Base-by-base conservation (phyloP, 345 rosid species). In the Stellera chamaejasme region DNA sequence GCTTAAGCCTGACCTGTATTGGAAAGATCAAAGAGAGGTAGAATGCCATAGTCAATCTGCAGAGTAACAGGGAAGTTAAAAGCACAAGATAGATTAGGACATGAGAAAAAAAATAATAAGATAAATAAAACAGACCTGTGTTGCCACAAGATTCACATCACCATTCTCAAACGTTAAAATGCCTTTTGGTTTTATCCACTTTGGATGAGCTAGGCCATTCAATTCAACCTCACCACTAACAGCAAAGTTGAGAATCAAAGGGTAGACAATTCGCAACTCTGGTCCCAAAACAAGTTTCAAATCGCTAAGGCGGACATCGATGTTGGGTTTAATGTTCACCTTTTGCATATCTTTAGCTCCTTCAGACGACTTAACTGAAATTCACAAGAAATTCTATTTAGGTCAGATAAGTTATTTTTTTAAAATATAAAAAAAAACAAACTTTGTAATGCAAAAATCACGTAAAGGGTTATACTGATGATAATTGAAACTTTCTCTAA, bases 141-240 rank as follows among this genome's bases (percentile, higher is more conserved):
- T 89, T 48, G 97, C 96, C 69, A 89, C 99, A 50, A 93, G 99
- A 79, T 84, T 89, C 72, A 93, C 90, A 76, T 93, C 97, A 64
- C 99, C 99, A 61, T 93, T 93, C 76, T 93, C 97, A 65, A 93
- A 89, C 23, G 81, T 69, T n/a, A 93, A 79, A 75, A 81, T 68
- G 73, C 99, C 97, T 76, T 77, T 84, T 56, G 97, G 99, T 72
- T 81, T 89, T 45, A 92, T 84, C 70, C 67, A 70, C 69, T 92
- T 92, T 48, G 96, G 97, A 84, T 92, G 96, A 61, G 96, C 95
- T 42, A 63, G 74, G 59, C 97, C 97, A 73, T 88, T 86, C 60
- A 86, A 74, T 75, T 88, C 99, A 46, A 92, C 85, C 66, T 84
- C 97, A 45, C 97, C 99, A 52, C 98, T 86, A 65, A 88, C 82